Conservation (phyloP, 306 rosid species). For the Purshia tridentata region DNA sequence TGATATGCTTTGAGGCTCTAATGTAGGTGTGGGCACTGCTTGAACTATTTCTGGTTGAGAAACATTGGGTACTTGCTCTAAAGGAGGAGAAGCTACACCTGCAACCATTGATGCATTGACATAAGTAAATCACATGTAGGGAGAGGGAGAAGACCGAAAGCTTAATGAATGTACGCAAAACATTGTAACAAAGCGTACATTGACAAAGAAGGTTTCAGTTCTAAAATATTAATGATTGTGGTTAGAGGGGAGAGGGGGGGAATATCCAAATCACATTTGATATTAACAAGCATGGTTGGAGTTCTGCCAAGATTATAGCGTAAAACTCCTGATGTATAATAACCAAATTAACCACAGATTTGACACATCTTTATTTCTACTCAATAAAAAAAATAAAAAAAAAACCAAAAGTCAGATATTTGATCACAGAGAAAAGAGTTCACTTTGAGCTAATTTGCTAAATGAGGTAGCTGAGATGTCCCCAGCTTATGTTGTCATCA, state of each 20-base stretch:
- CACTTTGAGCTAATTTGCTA: not conserved
- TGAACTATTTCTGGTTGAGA: slow-evolving; percentile 34
- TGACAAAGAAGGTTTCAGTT: not conserved
- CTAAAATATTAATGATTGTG: not conserved
- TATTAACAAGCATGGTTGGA: not conserved
- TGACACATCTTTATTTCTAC: not conserved
- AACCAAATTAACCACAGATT: not conserved
- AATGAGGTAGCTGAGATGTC: not conserved
- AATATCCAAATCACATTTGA: slow-evolving; percentile 5
- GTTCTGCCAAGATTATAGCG: not conserved
- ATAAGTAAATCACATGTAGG: slow-evolving; percentile 16
- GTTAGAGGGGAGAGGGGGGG: no score
- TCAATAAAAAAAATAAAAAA: not conserved
- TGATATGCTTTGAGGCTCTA: slow-evolving; percentile 29
- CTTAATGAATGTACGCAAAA: not conserved
- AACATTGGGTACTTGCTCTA: slow-evolving; percentile 37
- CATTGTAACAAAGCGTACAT: not conserved
- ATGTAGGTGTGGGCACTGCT: slow-evolving; percentile 26
- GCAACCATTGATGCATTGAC: slow-evolving; percentile 16
- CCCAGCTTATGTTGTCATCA: not conserved
- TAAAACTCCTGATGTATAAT: not conserved
- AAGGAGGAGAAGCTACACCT: slow-evolving; percentile 38
- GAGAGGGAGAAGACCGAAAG: not conserved
- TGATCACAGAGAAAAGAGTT: not conserved
- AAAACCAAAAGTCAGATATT: not conserved